phyloP scores from a whole-genome alignment of 2,329 filamentous ascomycete species.

The Leptodontidium sp. region DNA sequence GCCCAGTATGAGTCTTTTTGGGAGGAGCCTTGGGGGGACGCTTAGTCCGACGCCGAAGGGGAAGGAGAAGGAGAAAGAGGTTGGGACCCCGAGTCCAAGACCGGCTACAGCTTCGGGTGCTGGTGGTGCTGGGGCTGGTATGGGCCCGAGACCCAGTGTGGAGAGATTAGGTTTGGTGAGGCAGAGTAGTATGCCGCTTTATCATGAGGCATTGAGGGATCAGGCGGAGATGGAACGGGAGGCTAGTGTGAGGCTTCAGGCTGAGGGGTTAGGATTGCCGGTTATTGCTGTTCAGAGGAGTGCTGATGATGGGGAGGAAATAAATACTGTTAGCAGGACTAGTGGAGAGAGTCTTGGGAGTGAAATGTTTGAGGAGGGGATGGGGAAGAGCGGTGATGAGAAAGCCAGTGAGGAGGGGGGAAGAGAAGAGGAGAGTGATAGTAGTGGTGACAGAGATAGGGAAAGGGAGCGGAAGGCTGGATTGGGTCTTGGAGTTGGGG shows the following conservation, averaged over 20 bases:
- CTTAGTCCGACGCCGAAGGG: neutral
- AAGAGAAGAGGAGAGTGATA: constrained; percentile 7
- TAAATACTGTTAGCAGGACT: neutral
- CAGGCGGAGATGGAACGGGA: constrained; percentile 15
- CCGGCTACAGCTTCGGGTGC: neutral
- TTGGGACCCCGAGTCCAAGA: neutral
- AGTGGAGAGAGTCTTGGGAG: neutral
- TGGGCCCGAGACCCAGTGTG: neutral
- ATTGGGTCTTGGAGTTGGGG: neutral
- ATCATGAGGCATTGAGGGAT: constrained; percentile 15
- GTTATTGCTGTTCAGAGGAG: constrained; percentile 13
- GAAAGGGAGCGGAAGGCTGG: constrained; percentile 11
- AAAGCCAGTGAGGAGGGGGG: neutral
- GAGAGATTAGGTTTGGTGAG: neutral
- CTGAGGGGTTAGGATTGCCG: constrained; percentile 11
- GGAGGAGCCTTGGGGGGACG: neutral
- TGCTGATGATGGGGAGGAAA: neutral
- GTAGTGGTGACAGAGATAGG: constrained; percentile 2
- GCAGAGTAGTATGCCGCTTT: constrained; percentile 18
- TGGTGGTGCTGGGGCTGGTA: neutral
- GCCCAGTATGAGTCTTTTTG: constrained; percentile 13
- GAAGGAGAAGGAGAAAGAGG: neutral
- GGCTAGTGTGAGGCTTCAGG: neutral
- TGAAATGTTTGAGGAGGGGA: constrained; percentile 6
- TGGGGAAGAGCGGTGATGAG: neutral